These are phyloP conservation scores for Hortiboletus flavorubellus DNA, from an alignment of 768 basidiomycete species.

Conservation along the genomic window DNA sequence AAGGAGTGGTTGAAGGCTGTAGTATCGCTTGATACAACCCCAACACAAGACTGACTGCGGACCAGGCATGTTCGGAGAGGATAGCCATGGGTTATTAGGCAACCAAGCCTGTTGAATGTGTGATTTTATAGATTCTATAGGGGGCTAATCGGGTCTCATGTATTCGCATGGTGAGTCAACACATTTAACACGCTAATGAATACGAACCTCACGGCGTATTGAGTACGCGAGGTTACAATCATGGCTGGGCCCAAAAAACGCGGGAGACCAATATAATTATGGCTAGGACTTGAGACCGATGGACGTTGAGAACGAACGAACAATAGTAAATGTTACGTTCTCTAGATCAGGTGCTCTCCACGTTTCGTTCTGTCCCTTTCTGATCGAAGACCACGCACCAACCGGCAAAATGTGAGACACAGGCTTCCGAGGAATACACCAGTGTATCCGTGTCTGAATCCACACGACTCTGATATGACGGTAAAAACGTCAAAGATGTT, in stretches of 20 bases:
- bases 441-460: too few relatives aligned
- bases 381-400: neutral
- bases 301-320: too few relatives aligned
- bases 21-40: neutral
- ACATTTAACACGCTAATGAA: neutral
- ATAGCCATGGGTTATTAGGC: neutral
- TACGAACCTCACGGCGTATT: too few relatives aligned
- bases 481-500: too few relatives aligned
- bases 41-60: neutral
- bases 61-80: neutral
- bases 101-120: neutral
- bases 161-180: constrained; percentile 1
- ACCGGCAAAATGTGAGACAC: neutral
- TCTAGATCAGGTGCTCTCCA: neutral
- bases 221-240: too few relatives aligned
- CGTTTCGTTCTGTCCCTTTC: neutral
- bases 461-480: too few relatives aligned
- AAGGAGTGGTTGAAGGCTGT: neutral
- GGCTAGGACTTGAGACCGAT: too few relatives aligned
- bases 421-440: too few relatives aligned
- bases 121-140: neutral
- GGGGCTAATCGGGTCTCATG: neutral
- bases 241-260: too few relatives aligned
- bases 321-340: neutral
- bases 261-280: too few relatives aligned